Percentiles rank a stretch among this genome's conserved stretches.
These are phyloP conservation scores for Fraxinus excelsior DNA, from an alignment of 257 asterid genomes.

Conservation along the genomic window DNA sequence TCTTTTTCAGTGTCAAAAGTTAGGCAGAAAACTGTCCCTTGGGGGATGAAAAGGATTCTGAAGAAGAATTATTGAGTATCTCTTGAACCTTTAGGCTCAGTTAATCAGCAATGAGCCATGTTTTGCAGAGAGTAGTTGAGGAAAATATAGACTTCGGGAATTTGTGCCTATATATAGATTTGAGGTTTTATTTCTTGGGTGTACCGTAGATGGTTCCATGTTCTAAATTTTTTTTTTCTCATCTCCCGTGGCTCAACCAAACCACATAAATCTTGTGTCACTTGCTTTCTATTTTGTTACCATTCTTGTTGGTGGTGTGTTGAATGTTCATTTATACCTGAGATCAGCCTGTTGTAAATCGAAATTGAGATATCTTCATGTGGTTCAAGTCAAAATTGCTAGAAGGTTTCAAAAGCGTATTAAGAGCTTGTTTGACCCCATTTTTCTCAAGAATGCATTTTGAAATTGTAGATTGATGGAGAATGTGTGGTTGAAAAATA, in stretches of 20 bases:
- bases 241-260: neutral
- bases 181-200: too few species aligned
- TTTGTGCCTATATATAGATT: neutral
- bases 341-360: too few species aligned
- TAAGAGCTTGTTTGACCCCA: too few species aligned
- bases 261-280: neutral
- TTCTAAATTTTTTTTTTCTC: neutral
- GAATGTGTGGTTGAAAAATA: too few species aligned
- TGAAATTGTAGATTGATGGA: too few species aligned
- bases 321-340: too few species aligned
- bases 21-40: neutral
- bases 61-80: neutral
- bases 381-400: too few species aligned
- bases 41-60: neutral
- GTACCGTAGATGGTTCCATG: too few species aligned
- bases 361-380: too few species aligned
- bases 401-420: too few species aligned
- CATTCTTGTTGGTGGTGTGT: too few species aligned
- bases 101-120: neutral
- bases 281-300: neutral
- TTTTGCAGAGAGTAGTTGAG: neutral
- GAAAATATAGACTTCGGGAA: neutral
- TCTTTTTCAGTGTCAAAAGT: neutral
- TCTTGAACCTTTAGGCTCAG: neutral
- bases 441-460: too few species aligned